A percentile compares a stretch with the other conserved stretches of the same genome.
These are phyloP conservation scores for Pleurotus pulmonarius DNA, from an alignment of 768 basidiomycete species.

Conservation along the genomic window DNA sequence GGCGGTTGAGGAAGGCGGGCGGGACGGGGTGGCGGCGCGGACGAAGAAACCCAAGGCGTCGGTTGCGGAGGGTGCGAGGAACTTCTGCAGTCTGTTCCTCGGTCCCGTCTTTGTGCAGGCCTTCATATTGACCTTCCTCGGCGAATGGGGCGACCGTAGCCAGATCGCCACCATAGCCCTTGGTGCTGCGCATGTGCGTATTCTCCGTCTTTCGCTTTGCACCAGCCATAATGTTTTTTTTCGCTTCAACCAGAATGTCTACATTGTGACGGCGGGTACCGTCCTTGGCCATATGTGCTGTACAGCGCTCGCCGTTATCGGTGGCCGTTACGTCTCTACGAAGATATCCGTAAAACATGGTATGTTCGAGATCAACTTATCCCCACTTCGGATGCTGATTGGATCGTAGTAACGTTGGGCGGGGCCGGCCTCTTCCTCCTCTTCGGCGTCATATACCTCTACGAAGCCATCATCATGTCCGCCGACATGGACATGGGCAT, in stretches of 20 bases:
- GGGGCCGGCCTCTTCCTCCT: slow-evolving; percentile 81
- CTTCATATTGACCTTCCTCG: slow-evolving; percentile 94
- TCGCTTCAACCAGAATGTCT: slow-evolving; percentile 68
- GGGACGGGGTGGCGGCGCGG: background rate
- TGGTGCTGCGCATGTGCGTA: slow-evolving; percentile 85
- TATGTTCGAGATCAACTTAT: slow-evolving; percentile 32
- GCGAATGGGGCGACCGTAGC: slow-evolving; percentile 98
- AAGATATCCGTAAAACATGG: slow-evolving; percentile 96
- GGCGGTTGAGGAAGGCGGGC: slow-evolving; percentile 69
- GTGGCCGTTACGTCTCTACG: slow-evolving; percentile 87
- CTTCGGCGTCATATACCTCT: slow-evolving; percentile 78
- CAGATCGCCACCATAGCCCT: slow-evolving; percentile 97
- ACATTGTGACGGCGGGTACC: slow-evolving; percentile 87
- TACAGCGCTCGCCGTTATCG: slow-evolving; percentile 88
- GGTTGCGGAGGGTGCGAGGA: slow-evolving; percentile 62
- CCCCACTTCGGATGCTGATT: background rate
- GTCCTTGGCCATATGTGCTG: slow-evolving; percentile 85
- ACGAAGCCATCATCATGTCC: slow-evolving; percentile 48
- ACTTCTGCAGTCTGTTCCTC: slow-evolving; percentile 77
- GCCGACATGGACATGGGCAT: slow-evolving; percentile 31
- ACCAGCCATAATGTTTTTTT: background rate
- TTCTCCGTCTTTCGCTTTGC: background rate
- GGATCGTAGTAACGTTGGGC: slow-evolving; percentile 67
- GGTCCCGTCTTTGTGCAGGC: slow-evolving; percentile 95
- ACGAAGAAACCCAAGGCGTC: slow-evolving; percentile 19